Evolutionary conservation across 441 rosid species (phyloP), one percentile per base, ranked within the genome.

Genomic region (Arabidopsis lyrata): DNA sequence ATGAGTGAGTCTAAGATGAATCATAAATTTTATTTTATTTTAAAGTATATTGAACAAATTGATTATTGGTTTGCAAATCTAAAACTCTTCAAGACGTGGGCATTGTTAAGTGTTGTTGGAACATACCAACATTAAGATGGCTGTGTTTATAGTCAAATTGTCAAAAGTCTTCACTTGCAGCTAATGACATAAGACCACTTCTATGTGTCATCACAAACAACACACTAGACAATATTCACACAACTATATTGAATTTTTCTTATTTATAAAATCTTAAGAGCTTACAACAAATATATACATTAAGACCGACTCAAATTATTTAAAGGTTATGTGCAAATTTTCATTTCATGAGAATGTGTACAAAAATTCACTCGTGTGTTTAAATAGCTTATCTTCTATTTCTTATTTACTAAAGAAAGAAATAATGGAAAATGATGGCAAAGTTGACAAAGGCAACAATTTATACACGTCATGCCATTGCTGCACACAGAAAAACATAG

Each of bases 1-100:
- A 63, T 8, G 60, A 70, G 44, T 8, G 60, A 70, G 44, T 47
- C 61, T 54, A 55, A 27, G 53, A 70, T 55, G 53, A 45, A 63
- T 69, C 47, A 60, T 67, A 15, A n/a, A 34, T 12, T 34, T 22
- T 52, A 68, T 27, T 34, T 36, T n/a, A 16, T 14, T 29, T 29
- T 29, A 38, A 3, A 16, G 34, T 31, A n/a, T 47, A 64, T 6
- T 48, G 44, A 29, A 4, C 45, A 53, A 15, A 16, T 70, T 64
- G 41, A 47, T 70, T 48, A 48, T 68, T 72, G 44, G 63, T 72
- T 77, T 72, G 77, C 50, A 47, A 47, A 54, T 27, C 31, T 77
- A 77, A 45, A 67, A 61, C 49, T 61, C 70, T 67, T 60, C 22
- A 62, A 72, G 70, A 77, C 81, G 81, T 77, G 81, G 77, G 70